These are phyloP conservation scores for Magnolia changhungtana DNA, from an alignment of 164 flowering plant species.

Conservation along the genomic window DNA sequence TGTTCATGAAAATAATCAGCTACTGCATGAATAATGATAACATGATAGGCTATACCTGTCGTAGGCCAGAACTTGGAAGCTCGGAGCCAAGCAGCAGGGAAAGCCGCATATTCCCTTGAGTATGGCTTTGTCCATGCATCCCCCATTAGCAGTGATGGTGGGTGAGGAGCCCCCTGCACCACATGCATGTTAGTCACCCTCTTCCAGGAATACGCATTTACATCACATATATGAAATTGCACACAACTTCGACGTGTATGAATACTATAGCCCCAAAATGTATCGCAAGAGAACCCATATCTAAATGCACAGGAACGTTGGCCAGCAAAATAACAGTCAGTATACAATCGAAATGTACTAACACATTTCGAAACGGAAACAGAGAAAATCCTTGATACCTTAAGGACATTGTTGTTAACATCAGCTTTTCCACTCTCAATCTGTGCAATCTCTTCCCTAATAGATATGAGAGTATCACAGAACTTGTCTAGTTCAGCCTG, in stretches of 20 bases:
- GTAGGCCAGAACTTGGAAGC: conserved; percentile 92
- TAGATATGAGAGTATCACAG: conserved; percentile 93
- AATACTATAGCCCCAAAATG: neutral
- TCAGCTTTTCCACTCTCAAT: conserved; percentile 91
- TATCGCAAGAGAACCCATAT: neutral
- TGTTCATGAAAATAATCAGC: too few relatives aligned
- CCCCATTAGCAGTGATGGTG: conserved; percentile 85
- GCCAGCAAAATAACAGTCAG: neutral
- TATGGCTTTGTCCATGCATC: conserved; percentile 91
- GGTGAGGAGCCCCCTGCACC: conserved; percentile 95
- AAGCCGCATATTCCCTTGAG: conserved; percentile 93
- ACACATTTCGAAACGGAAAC: neutral
- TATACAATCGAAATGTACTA: neutral
- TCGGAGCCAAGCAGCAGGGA: conserved; percentile 93
- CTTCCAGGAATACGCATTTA: neutral
- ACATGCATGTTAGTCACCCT: conserved; percentile 6
- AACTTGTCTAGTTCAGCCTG: conserved; percentile 97
- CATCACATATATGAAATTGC: neutral
- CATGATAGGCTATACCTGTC: conserved; percentile 48
- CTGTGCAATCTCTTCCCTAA: conserved; percentile 84
- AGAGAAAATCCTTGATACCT: conserved; percentile 40
- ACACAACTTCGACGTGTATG: neutral
- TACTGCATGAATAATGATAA: neutral
- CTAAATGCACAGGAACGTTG: neutral
- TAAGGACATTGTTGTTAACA: conserved; percentile 78